Base-by-base conservation (phyloP, 345 rosid genomes). In the Eucalyptus caleyi region DNA sequence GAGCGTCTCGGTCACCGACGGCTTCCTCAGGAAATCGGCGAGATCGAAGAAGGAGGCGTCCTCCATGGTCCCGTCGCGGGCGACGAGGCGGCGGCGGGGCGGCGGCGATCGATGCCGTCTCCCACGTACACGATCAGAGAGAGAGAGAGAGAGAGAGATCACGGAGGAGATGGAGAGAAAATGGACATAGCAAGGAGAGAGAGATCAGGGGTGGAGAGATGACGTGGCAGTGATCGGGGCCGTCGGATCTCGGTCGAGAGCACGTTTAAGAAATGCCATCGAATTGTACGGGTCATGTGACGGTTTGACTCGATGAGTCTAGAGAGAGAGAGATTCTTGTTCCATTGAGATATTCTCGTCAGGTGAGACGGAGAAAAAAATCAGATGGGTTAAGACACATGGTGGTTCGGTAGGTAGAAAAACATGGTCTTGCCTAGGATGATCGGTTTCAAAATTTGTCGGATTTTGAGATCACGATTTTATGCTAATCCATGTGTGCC, bases 1-100 rank as follows among this genome's bases (percentile, higher is more conserved):
- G 88, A 97, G 94, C 95, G 99, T 94, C 92, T 97, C 99, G 87
- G 96, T 88, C 26, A 97, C 88, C 30, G 97, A 95, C 42, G 96
- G 95, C 85, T 91, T 95, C 92, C 93, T 92, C 54, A 93, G 86
- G 45, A 97, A 92, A 89, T 94, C 96, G 93, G 92, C 93, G 89
- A 96, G 92, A 90, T 93, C 98, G 37, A 93, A 92, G 91, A 95
- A 91, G 3, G 92, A 91, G 5, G 92, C 85, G 30, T 93, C 99
- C 87, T 96, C 99, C 99, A 96, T 97, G 53, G 8, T 86, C 65
- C 86, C 62, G 19, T 50, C 65, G 65, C 24, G 11, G 80, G 9
- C 80, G 11, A 11, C 30, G 30, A 26, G 3, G n/a, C 11, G 2
- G 24, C 59, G 23, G 21, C 9, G 23, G 9, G 24, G 4, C 56